These are phyloP conservation scores for Wickerhamiella hasegawae DNA, from an alignment of 805 yeast species.

Conservation along the genomic window DNA sequence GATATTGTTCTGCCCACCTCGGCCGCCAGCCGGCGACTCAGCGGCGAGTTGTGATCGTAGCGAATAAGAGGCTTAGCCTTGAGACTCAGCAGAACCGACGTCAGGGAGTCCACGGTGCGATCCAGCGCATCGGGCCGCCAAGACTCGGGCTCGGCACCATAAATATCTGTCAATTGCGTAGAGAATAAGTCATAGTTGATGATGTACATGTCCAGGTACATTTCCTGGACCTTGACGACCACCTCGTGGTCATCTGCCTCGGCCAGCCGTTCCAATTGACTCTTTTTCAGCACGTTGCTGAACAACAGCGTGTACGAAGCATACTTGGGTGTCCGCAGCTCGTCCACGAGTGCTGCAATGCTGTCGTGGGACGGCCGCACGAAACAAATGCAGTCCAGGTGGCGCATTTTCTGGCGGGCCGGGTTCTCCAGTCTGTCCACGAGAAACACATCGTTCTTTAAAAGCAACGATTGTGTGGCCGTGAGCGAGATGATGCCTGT, in stretches of 20 bases:
- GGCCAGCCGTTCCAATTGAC: conserved; percentile 71
- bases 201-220: conserved; percentile 70
- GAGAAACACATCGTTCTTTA: conserved; percentile 70
- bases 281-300: conserved; percentile 58
- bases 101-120: conserved; percentile 28
- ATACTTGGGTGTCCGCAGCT: conserved; percentile 65
- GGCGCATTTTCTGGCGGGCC: conserved; percentile 55
- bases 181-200: conserved; percentile 55
- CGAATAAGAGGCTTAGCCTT: conserved; percentile 66
- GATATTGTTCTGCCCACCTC: conserved; percentile 30
- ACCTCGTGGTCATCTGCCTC: conserved; percentile 80
- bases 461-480: conserved; percentile 71
- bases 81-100: conserved; percentile 51
- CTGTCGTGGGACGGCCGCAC: conserved; percentile 57
- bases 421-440: conserved; percentile 46
- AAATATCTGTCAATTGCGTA: conserved; percentile 19
- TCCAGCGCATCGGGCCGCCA: conserved; percentile 34
- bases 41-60: conserved; percentile 52
- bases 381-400: conserved; percentile 66
- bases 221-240: conserved; percentile 58
- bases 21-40: conserved; percentile 52
- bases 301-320: conserved; percentile 62
- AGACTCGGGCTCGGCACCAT: conserved; percentile 21
- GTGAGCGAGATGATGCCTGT: conserved; percentile 76
- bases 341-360: conserved; percentile 43